Evolutionary conservation across 148 eudicot species (phyloP).

Genomic region (Chenopodium formosanum): DNA sequence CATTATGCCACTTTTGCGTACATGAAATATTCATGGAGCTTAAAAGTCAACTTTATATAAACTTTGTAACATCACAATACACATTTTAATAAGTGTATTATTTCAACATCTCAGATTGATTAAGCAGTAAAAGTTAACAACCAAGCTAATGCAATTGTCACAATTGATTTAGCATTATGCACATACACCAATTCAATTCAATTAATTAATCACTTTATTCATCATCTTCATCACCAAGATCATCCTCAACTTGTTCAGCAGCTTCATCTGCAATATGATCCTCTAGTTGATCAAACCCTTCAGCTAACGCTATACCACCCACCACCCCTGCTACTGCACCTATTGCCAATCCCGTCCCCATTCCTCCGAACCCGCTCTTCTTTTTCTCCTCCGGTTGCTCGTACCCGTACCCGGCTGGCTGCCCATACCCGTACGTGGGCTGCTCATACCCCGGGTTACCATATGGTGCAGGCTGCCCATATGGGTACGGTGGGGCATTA

Average conservation of each 20-base stretch:
- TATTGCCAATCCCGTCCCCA: slow-evolving; percentile 86
- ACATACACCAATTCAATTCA: not conserved
- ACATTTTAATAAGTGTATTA: not conserved
- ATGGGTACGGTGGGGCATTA: slow-evolving; percentile 1
- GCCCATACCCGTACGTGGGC: slow-evolving; percentile 23
- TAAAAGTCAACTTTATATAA: no score
- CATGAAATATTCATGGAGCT: no score
- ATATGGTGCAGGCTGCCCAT: slow-evolving; percentile 14
- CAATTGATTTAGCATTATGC: not conserved
- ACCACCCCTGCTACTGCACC: slow-evolving; percentile 76
- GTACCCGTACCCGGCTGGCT: slow-evolving; percentile 14
- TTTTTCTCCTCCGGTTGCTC: slow-evolving; percentile 46
- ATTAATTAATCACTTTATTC: not conserved
- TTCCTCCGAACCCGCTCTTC: slow-evolving; percentile 58
- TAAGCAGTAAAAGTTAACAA: no score
- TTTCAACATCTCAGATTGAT: not conserved
- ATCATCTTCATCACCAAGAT: slow-evolving; percentile 37
- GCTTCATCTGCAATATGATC: slow-evolving; percentile 42
- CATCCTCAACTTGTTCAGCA: slow-evolving; percentile 35
- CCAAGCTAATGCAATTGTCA: not conserved
- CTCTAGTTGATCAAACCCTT: slow-evolving; percentile 62
- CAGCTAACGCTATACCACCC: slow-evolving; percentile 73
- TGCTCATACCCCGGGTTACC: slow-evolving; percentile 22
- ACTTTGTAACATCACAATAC: not conserved
- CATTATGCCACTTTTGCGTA: no score